Percentiles rank a stretch among this genome's conserved stretches.
Evolutionary conservation across 495 filamentous ascomycete species (phyloP).

Genomic region (Penicillium canariense): DNA sequence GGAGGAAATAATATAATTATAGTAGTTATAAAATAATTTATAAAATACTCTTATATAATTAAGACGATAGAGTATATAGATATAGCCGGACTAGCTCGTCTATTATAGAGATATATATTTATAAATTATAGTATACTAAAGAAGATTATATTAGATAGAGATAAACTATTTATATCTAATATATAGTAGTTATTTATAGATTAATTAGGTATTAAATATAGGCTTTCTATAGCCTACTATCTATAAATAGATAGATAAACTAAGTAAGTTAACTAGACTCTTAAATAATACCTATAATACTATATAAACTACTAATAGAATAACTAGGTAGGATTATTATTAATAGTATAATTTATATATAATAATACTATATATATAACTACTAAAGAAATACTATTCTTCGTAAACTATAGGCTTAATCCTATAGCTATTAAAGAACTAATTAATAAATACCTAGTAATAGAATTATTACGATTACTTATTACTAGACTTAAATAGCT

Average conservation of each 20-base stretch:
- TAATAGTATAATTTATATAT: conserved; percentile 25
- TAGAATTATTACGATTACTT: not conserved
- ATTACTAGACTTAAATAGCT: not conserved
- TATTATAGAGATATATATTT: not conserved
- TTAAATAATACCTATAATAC: not conserved
- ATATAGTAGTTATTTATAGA: not conserved
- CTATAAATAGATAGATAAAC: not conserved
- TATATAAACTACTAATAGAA: conserved; percentile 24
- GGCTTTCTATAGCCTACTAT: not conserved
- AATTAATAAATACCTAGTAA: not conserved
- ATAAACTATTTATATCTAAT: conserved; percentile 1
- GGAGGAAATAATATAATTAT: not conserved
- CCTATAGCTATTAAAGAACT: not conserved
- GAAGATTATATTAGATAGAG: not conserved
- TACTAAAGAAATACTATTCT: conserved; percentile 17
- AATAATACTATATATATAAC: conserved; percentile 13
- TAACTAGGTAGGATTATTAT: conserved; percentile 26
- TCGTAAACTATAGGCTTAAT: conserved; percentile 12
- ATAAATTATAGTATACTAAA: not conserved
- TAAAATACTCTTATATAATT: not conserved
- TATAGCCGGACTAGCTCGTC: not conserved
- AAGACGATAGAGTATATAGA: not conserved
- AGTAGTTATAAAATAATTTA: not conserved
- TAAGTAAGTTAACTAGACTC: not conserved
- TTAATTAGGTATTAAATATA: not conserved